A percentile compares a stretch with the other conserved stretches of the same genome.
phyloP scores from a whole-genome alignment of 225 moss, liverwort and hornwort species.

The Ulota crispa region DNA sequence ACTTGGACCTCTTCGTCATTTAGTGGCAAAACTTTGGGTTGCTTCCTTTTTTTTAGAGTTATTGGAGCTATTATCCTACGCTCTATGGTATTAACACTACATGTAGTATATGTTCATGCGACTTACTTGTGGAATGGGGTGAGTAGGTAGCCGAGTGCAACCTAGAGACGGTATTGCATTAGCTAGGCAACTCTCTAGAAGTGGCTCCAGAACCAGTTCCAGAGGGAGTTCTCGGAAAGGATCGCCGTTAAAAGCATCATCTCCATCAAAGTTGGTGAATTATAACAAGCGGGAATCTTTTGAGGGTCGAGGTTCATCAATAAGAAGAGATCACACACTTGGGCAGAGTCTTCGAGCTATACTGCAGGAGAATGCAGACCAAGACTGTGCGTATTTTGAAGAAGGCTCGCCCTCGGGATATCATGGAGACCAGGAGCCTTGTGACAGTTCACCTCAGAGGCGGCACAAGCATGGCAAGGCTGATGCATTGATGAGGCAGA shows the following conservation, averaged over 20 bases:
- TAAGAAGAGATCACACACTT: constrained; percentile 44
- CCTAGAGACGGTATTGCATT: constrained; percentile 16
- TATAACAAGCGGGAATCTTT: constrained; percentile 33
- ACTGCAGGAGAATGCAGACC: constrained; percentile 55
- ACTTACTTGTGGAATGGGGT: background rate
- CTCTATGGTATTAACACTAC: background rate
- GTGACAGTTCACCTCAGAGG: constrained; percentile 37
- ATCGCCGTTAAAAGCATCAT: constrained; percentile 47
- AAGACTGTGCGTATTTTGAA: constrained; percentile 30
- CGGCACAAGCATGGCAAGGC: constrained; percentile 41
- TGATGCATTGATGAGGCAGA: constrained; percentile 49
- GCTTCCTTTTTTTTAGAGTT: background rate
- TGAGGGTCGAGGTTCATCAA: constrained; percentile 27
- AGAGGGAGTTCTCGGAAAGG: constrained; percentile 47
- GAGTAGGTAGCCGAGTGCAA: constrained; percentile 34
- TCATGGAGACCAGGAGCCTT: constrained; percentile 58
- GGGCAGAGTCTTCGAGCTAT: constrained; percentile 60
- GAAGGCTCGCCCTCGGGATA: constrained; percentile 54
- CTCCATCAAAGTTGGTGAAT: constrained; percentile 28
- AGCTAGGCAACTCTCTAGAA: constrained; percentile 29
- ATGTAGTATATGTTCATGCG: background rate
- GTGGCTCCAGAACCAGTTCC: constrained; percentile 35
- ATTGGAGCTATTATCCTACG: background rate
- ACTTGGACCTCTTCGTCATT: background rate
- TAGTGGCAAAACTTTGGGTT: background rate